These are phyloP conservation scores for Hyphodiscus hymeniophilus DNA, from an alignment of 495 filamentous ascomycete species.

Conservation along the genomic window DNA sequence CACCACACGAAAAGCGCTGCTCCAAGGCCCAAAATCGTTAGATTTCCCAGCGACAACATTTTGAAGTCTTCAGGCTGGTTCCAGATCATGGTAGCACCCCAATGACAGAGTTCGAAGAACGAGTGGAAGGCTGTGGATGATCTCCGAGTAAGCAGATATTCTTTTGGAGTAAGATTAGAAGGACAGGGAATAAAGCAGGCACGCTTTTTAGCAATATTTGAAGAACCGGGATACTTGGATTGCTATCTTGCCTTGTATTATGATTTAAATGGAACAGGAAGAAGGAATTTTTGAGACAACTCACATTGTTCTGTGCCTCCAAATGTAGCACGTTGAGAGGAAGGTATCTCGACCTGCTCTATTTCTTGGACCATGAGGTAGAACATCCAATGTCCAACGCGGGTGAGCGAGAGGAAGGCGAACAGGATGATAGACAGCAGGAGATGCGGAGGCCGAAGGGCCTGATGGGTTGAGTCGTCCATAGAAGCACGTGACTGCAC, in stretches of 20 bases:
- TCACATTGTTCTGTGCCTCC: constrained; percentile 35
- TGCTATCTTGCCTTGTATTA: too few species aligned
- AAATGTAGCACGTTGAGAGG: constrained; percentile 30
- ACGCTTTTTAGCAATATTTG: too few species aligned
- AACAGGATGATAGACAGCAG: constrained; percentile 25
- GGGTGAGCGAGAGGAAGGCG: constrained; percentile 31
- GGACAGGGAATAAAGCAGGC: too few species aligned
- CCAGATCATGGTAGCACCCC: constrained; percentile 30
- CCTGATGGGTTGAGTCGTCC: background rate
- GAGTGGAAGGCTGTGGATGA: constrained; percentile 32
- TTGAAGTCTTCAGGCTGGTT: constrained; percentile 30
- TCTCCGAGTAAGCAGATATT: too few species aligned
- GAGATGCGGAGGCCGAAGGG: background rate
- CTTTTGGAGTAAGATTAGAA: too few species aligned
- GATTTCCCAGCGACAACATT: constrained; percentile 30
- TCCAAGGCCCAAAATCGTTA: constrained; percentile 23
- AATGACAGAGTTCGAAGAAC: constrained; percentile 30
- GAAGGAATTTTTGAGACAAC: too few species aligned
- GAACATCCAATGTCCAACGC: constrained; percentile 32
- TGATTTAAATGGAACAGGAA: too few species aligned
- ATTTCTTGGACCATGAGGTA: constrained; percentile 35
- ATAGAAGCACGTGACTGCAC: background rate
- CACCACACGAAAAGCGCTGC: constrained; percentile 29
- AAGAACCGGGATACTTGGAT: too few species aligned
- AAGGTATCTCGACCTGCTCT: constrained; percentile 30